Evolutionary conservation across 2,329 filamentous ascomycete species (phyloP).

Genomic region (Fusarium scirpi): DNA sequence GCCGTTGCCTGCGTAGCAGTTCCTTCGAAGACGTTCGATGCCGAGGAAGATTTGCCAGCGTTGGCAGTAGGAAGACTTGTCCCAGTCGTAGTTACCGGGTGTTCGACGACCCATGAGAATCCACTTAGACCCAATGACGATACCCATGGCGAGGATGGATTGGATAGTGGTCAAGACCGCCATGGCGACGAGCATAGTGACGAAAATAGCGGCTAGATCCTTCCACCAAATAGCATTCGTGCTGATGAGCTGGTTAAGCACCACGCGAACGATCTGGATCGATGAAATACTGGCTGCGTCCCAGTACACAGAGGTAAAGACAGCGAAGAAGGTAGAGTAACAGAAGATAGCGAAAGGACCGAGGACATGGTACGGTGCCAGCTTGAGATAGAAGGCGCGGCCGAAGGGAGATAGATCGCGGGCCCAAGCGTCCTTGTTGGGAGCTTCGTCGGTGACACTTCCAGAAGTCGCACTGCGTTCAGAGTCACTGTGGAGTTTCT

Average conservation of each 20-base stretch:
- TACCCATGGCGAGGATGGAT: neutral
- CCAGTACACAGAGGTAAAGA: slow-evolving; percentile 7
- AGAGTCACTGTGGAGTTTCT: neutral
- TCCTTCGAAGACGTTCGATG: slow-evolving; percentile 1
- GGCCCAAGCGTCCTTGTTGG: neutral
- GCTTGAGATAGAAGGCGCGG: slow-evolving; percentile 12
- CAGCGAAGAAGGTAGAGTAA: slow-evolving; percentile 1
- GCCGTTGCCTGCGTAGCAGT: slow-evolving; percentile 1
- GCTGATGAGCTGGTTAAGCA: neutral
- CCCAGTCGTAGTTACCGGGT: slow-evolving; percentile 21
- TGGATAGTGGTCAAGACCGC: neutral
- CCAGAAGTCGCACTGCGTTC: neutral
- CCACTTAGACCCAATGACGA: slow-evolving; percentile 4
- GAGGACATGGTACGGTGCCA: neutral
- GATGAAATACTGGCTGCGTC: slow-evolving; percentile 10
- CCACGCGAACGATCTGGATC: slow-evolving; percentile 1
- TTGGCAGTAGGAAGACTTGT: slow-evolving; percentile 15
- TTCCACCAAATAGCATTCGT: neutral
- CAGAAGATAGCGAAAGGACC: slow-evolving; percentile 3
- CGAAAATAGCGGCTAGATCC: slow-evolving; percentile 6
- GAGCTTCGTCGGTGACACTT: neutral
- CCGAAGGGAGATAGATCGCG: slow-evolving; percentile 3
- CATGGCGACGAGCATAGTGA: neutral
- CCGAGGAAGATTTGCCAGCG: slow-evolving; percentile 24
- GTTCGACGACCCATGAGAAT: slow-evolving; percentile 4